Evolutionary conservation across 1,139 yeast species (phyloP), one percentile per base, ranked within the genome.

Genomic region (Lodderomyces jiufengensis): DNA sequence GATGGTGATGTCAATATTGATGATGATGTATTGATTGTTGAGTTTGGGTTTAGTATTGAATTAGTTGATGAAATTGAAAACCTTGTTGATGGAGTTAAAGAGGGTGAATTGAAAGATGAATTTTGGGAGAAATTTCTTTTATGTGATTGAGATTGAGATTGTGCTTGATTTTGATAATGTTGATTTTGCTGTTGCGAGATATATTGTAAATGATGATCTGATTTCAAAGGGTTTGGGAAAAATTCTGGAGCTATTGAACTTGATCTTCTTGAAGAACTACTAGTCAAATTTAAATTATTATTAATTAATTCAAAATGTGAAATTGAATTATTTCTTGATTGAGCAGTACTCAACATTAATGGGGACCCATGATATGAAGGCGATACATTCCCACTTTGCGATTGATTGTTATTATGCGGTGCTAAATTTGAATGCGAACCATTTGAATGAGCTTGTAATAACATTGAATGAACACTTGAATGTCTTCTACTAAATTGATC

Each of bases 181-280:
- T 23, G 32, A 10, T 27, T 27, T 25, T 27, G 31, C 26, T 32
- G n/a, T 21, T 32, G 11, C 26, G 21, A 7, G 5, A 18, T 5
- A 18, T 18, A 7, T 5, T 18, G 20, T 18, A 18, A 18, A 18
- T 18, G 20, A 16, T 21, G n/a, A 16, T 29, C 13, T 7, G 16
- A 32, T 29, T 50, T 55, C 28, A 60, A 47, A 9, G 71, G 69
- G 40, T 64, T 64, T 9, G 72, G 71, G 51, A 66, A 66, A 35
- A 62, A 59, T 36, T 66, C 72, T 1, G 70, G 69, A 6, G 70
- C 68, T 29, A 63, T 57, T 6, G 67, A 61, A 24, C 68, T 62
- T 31, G 70, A 54, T 45, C 71, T 55, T 25, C 60, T 42, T 7
- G 59, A 54, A 1, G 61, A 50, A 33, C 49, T 50, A 36, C 54